Evolutionary conservation across 2,329 filamentous ascomycete species (phyloP), one percentile per base, ranked within the genome.

Genomic region (Tolypocladium endophyticum): DNA sequence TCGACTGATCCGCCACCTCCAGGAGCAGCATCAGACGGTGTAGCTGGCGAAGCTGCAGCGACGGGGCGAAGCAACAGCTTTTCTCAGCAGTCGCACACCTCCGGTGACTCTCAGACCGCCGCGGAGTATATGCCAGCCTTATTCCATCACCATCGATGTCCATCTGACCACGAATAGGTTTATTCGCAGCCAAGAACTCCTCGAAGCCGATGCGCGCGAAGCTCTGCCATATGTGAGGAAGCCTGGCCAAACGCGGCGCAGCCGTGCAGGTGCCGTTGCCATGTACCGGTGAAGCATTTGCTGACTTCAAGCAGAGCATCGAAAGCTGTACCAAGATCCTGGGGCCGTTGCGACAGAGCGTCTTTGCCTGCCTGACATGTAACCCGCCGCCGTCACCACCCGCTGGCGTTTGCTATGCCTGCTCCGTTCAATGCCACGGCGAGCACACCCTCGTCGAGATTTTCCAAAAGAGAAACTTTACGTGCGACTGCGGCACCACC

Each of bases 401-500:
- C 0, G 94, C 93, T 3, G 94, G 90, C 33, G 85, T 99, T 60
- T 99, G 94, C 79, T 99, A 99, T 69, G 90, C 92, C 28, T 99
- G 94, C 77, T 97, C 93, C 8, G 91, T 99, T 61, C 89, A 93
- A 67, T 99, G 94, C 71, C 94, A 99, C 69, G 93, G 94, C 65
- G 92, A 97, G 69, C 94, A 99, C 72, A 89, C 83, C 1, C 85
- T 99, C 33, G 94, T 97, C 56, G 94, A 99, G 75, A 88, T 99
- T 25, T 99, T 99, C 77, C 88, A 85, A 71, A 97, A 97, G 77
- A 87, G 95, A 69, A 87, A 96, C 74, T 97, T 99, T 69, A 90
- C 90, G 47, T 99, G 94, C 76, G 94, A 99, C 73, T 99, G 94
- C 69, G 94, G 94, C 33, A 97, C 92, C 0, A 91, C 87, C 53